Conservation (phyloP, 345 rosid species). For the Corchorus olitorius region DNA sequence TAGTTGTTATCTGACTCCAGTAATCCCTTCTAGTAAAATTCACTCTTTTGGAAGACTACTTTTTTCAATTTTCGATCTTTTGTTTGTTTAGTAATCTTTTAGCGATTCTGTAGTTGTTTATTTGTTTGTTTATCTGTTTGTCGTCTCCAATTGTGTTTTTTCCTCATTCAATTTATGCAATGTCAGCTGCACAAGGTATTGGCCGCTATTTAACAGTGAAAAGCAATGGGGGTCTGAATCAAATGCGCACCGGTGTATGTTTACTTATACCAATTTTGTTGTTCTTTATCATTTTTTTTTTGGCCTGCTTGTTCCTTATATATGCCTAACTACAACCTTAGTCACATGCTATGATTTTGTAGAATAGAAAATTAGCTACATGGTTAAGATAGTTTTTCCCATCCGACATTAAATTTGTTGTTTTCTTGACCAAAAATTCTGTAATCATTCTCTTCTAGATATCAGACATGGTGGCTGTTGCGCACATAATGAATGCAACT, state of each 20-base stretch:
- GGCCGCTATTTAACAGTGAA: conserved; percentile 72
- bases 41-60: not conserved
- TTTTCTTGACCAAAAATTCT: conserved; percentile 9
- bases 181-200: conserved; percentile 54
- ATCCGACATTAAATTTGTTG: not conserved
- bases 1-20: not conserved
- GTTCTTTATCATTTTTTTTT: not conserved
- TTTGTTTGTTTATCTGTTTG: not conserved
- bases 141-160: not conserved
- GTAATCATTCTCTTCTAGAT: conserved; percentile 47
- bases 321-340: not conserved
- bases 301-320: not conserved
- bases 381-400: not conserved
- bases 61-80: not conserved
- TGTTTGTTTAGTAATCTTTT: conserved; percentile 4
- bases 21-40: not conserved
- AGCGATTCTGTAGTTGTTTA: not conserved
- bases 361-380: not conserved
- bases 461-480: conserved; percentile 91
- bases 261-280: conserved; percentile 13
- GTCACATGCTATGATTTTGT: not conserved
- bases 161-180: conserved; percentile 14
- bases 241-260: conserved; percentile 99
- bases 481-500: conserved; percentile 88
- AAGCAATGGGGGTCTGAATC: conserved; percentile 96